phyloP scores from a whole-genome alignment of 805 yeast genomes.

The Ogataea ramenticola region DNA sequence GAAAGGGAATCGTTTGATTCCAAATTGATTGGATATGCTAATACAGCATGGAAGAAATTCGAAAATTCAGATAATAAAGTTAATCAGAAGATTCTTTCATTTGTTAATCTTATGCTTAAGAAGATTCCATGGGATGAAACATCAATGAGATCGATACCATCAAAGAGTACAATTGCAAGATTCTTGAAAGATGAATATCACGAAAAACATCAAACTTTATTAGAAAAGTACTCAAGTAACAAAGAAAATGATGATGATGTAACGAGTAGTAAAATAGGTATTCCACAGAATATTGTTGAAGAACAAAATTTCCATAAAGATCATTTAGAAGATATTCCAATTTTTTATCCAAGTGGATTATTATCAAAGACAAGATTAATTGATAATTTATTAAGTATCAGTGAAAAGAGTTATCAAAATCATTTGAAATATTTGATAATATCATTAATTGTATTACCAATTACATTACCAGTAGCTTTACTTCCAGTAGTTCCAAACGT shows the following conservation, averaged over 20 bases:
- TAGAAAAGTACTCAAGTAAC: background rate
- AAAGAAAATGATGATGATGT: background rate
- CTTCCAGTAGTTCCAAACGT: conserved; percentile 86
- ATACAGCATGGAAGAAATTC: conserved; percentile 57
- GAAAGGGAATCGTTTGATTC: conserved; percentile 27
- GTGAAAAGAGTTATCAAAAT: conserved; percentile 34
- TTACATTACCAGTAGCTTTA: conserved; percentile 72
- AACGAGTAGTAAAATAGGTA: conserved; percentile 5
- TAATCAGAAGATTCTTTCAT: conserved; percentile 52
- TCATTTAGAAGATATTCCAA: conserved; percentile 31
- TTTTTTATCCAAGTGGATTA: conserved; percentile 43
- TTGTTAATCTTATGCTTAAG: conserved; percentile 46
- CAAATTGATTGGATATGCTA: conserved; percentile 39
- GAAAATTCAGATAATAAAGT: conserved; percentile 44
- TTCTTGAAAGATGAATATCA: conserved; percentile 28
- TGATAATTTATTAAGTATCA: conserved; percentile 34
- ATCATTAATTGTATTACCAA: conserved; percentile 59
- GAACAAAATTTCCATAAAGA: conserved; percentile 10
- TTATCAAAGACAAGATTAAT: conserved; percentile 22
- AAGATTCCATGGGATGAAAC: conserved; percentile 77
- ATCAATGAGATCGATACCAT: conserved; percentile 70
- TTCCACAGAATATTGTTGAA: conserved; percentile 1
- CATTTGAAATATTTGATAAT: conserved; percentile 51
- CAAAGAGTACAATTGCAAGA: conserved; percentile 50
- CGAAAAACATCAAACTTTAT: conserved; percentile 9